Conservation (phyloP, 176 grass and related monocot species). For the Avena atlantica region DNA sequence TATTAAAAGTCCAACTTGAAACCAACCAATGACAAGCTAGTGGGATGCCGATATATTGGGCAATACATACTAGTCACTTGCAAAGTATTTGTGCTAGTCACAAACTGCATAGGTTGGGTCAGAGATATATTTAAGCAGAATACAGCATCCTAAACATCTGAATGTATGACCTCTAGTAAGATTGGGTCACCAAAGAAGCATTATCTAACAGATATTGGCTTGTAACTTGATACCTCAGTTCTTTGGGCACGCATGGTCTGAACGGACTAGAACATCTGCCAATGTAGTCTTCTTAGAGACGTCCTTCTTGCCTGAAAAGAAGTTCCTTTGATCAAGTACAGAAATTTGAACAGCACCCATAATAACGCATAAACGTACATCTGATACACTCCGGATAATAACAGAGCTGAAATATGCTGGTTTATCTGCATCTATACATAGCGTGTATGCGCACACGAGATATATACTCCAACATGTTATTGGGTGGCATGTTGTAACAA, state of each 20-base stretch:
- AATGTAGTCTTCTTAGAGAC: conserved; percentile 19
- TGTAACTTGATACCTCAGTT: conserved; percentile 2
- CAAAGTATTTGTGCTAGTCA: neutral
- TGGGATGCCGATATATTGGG: neutral
- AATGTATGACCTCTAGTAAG: neutral
- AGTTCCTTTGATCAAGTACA: conserved; percentile 20
- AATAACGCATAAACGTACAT: too few species aligned
- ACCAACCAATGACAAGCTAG: neutral
- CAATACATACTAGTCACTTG: neutral
- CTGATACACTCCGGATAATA: too few species aligned
- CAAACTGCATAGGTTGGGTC: neutral
- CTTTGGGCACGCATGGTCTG: neutral
- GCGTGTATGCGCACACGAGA: too few species aligned
- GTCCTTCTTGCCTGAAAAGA: neutral
- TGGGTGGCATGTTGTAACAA: too few species aligned
- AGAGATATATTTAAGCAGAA: neutral
- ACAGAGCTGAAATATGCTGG: too few species aligned
- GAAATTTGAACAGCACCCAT: neutral
- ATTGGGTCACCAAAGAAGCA: neutral
- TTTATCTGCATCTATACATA: too few species aligned
- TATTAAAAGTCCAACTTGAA: neutral
- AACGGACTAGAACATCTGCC: conserved; percentile 41
- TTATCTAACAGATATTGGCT: neutral
- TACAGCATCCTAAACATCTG: neutral
- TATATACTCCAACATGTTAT: too few species aligned